These are phyloP conservation scores for Madurella fahalii DNA, from an alignment of 2,329 filamentous ascomycete genomes.

Conservation along the genomic window DNA sequence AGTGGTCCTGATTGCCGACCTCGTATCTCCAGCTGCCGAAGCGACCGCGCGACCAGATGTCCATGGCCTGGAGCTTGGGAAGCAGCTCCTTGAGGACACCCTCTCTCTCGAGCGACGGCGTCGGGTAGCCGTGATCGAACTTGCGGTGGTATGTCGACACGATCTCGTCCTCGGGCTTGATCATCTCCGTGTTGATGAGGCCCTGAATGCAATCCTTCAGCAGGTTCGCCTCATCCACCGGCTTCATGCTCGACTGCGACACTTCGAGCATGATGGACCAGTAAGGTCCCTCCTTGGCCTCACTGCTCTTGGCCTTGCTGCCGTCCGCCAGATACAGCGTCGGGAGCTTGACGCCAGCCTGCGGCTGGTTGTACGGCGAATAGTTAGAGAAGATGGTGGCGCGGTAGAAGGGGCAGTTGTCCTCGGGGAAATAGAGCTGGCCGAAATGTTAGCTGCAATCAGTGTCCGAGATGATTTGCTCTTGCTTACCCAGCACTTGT, in stretches of 20 bases:
- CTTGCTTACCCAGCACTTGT: constrained; percentile 88
- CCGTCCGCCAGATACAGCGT: constrained; percentile 84
- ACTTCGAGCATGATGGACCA: constrained; percentile 99
- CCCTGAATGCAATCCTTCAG: constrained; percentile 91
- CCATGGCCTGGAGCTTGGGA: constrained; percentile 84
- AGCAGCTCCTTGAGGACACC: constrained; percentile 89
- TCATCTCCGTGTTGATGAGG: constrained; percentile 96
- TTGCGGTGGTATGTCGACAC: constrained; percentile 97
- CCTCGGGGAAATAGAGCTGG: constrained; percentile 94
- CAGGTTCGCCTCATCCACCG: constrained; percentile 79
- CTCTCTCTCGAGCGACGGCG: constrained; percentile 90
- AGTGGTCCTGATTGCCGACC: constrained; percentile 92
- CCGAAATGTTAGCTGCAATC: constrained; percentile 22
- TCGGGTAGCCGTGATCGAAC: constrained; percentile 98
- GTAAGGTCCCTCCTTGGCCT: constrained; percentile 85
- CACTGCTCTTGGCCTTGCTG: constrained; percentile 67
- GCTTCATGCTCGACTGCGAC: constrained; percentile 93
- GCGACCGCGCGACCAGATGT: constrained; percentile 91
- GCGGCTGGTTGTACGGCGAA: constrained; percentile 95
- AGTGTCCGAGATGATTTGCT: too few relatives aligned
- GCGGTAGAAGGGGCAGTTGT: constrained; percentile 98
- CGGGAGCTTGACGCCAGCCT: constrained; percentile 74
- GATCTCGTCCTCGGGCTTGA: constrained; percentile 85
- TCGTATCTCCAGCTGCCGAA: constrained; percentile 99
- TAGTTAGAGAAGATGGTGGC: constrained; percentile 99